Percentiles rank a stretch among this genome's conserved stretches.
Conservation (phyloP, 441 rosid species). For the Cnidoscolus chayamansa region DNA sequence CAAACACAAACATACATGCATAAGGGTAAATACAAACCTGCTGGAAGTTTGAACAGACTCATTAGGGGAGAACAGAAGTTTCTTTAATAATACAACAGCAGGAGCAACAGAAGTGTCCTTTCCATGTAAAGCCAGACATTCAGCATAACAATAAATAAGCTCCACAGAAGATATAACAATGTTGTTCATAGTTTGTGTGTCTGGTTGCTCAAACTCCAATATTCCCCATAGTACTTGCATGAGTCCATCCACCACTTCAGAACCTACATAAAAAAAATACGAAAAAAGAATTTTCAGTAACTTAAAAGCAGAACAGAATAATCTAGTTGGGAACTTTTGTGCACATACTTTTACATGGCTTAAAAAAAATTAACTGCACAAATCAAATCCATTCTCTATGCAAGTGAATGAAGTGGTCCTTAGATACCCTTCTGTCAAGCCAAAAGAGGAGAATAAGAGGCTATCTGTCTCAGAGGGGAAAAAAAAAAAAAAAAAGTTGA, state of each 20-base stretch:
- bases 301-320: neutral
- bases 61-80: constrained; percentile 75
- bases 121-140: constrained; percentile 88
- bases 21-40: constrained; percentile 53
- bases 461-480: neutral
- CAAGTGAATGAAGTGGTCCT: neutral
- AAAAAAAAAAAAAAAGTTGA: neutral
- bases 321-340: neutral
- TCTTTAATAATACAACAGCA: constrained; percentile 83
- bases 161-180: constrained; percentile 94
- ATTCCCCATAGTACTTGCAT: constrained; percentile 99
- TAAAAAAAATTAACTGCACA: neutral
- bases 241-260: constrained; percentile 92
- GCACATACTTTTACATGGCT: neutral
- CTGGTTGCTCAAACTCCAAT: constrained; percentile 94
- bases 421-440: too few relatives aligned
- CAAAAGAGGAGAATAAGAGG: neutral
- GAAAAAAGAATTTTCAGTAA: constrained; percentile 17
- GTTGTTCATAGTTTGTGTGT: constrained; percentile 94
- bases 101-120: constrained; percentile 87
- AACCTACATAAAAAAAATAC: constrained; percentile 45
- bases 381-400: neutral
- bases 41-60: constrained; percentile 97
- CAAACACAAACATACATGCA: constrained; percentile 1
- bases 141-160: constrained; percentile 94